Conservation (phyloP, 2,329 filamentous ascomycete species). For the Penicillium sp. region DNA sequence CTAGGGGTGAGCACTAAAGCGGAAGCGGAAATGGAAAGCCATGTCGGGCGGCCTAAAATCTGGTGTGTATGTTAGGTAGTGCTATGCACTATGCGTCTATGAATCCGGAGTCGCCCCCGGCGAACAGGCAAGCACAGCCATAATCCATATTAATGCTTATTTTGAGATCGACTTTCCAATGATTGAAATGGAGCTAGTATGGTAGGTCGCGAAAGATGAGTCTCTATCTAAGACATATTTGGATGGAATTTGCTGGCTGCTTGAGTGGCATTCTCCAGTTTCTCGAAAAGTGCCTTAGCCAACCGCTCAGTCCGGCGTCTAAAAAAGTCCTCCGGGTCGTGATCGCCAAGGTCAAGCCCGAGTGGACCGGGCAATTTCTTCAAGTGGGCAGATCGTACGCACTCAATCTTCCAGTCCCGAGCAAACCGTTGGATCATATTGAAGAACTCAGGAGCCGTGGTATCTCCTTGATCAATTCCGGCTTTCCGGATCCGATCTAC, state of each 20-base stretch:
- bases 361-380: not conserved
- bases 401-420: constrained; percentile 11
- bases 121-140: too few relatives aligned
- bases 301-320: constrained; percentile 1
- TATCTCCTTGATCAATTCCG: not conserved
- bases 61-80: too few relatives aligned
- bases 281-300: not conserved
- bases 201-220: too few relatives aligned
- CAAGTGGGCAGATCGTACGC: constrained; percentile 1
- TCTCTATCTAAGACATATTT: not conserved
- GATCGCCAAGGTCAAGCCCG: not conserved
- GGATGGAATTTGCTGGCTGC: constrained; percentile 17
- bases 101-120: too few relatives aligned
- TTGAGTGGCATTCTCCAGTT: not conserved
- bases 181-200: too few relatives aligned
- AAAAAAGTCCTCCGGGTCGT: constrained; percentile 9
- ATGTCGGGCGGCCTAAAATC: too few relatives aligned
- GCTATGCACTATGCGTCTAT: too few relatives aligned
- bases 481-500: not conserved
- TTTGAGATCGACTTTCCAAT: too few relatives aligned
- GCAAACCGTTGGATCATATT: constrained; percentile 7
- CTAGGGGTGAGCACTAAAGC: too few relatives aligned
- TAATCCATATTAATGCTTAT: too few relatives aligned
- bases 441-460: constrained; percentile 3
- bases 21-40: too few relatives aligned